phyloP scores from a whole-genome alignment of 78 protist genomes.

The Guillardia theta region DNA sequence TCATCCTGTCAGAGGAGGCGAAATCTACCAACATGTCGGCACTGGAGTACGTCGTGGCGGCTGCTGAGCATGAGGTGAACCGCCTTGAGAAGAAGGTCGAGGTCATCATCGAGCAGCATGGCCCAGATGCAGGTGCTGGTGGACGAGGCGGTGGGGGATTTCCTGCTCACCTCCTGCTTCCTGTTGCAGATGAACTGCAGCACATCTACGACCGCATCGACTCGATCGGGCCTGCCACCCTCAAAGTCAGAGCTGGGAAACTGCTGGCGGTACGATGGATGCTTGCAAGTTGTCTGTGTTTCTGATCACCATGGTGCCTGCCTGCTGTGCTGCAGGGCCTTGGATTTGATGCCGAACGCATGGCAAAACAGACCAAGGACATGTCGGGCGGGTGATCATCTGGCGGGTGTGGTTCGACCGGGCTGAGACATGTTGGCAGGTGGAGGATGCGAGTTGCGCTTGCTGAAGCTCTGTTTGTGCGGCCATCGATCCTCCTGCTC shows the following conservation, averaged over 20 bases:
- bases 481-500: slow-evolving; percentile 29
- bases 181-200: background rate
- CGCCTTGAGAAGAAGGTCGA: background rate
- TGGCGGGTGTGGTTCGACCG: background rate
- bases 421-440: background rate
- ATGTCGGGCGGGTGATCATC: slow-evolving; percentile 68
- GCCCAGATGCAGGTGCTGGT: background rate
- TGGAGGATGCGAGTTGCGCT: slow-evolving; percentile 88
- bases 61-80: background rate
- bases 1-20: slow-evolving; percentile 50
- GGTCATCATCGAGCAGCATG: background rate
- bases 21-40: slow-evolving; percentile 37
- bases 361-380: slow-evolving; percentile 64
- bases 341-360: slow-evolving; percentile 44
- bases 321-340: background rate
- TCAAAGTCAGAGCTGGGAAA: slow-evolving; percentile 69
- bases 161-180: background rate
- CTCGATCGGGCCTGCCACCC: slow-evolving; percentile 59
- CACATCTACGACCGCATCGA: slow-evolving; percentile 74
- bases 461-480: slow-evolving; percentile 71
- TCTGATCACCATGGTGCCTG: background rate
- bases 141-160: background rate
- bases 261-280: slow-evolving; percentile 63
- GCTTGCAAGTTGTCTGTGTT: background rate
- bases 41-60: slow-evolving; percentile 42